These are phyloP conservation scores for Amaranthus tricolor DNA, from an alignment of 179 eudicot species.

Conservation along the genomic window DNA sequence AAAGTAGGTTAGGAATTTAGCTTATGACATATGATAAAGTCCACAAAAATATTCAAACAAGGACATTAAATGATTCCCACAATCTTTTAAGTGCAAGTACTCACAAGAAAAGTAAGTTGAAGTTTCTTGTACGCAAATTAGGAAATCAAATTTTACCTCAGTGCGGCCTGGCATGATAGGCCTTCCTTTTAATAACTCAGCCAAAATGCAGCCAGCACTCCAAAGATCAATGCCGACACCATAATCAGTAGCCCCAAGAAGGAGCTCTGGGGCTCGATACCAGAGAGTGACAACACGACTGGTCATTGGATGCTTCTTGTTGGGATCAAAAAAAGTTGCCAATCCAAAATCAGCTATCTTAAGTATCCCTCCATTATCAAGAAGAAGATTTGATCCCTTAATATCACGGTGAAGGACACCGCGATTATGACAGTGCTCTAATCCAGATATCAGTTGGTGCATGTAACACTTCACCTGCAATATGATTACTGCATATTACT, in stretches of 20 bases:
- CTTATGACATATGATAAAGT: not conserved
- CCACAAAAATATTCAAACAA: not conserved
- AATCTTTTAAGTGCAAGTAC: not conserved
- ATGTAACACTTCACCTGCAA: conserved; percentile 82
- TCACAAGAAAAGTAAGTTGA: not conserved
- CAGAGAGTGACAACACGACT: conserved; percentile 85
- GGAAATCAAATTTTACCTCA: conserved; percentile 41
- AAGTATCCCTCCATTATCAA: conserved; percentile 64
- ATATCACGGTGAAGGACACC: conserved; percentile 85
- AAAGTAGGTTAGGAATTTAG: not conserved
- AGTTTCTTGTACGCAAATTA: not conserved
- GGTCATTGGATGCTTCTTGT: conserved; percentile 69
- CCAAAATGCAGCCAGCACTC: conserved; percentile 92
- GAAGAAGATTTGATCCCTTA: conserved; percentile 81
- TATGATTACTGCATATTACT: conserved; percentile 1
- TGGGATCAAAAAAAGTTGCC: conserved; percentile 69
- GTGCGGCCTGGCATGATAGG: conserved; percentile 94
- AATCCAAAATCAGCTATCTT: conserved; percentile 88
- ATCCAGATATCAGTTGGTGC: conserved; percentile 73
- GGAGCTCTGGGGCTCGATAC: conserved; percentile 88
- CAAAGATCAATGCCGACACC: conserved; percentile 77
- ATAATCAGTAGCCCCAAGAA: conserved; percentile 81
- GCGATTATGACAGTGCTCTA: conserved; percentile 83
- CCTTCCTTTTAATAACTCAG: conserved; percentile 77
- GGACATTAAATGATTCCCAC: not conserved